Base-by-base conservation (phyloP, 73 alveolate species). In the Paramecium primaurelia region DNA sequence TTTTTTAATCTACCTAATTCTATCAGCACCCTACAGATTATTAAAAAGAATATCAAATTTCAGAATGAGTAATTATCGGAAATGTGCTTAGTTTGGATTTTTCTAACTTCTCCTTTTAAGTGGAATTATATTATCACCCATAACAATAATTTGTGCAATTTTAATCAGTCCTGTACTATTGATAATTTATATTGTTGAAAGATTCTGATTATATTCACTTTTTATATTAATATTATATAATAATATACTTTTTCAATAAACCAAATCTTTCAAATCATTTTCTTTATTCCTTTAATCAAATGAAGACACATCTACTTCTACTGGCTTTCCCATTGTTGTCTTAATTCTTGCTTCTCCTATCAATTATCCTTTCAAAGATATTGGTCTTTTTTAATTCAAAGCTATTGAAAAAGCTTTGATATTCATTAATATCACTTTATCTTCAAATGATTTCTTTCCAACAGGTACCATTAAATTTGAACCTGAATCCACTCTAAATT, bases 391-490 rank as follows among this genome's bases (percentile, higher is more conserved):
- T 22, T 11, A 25, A 51, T 49, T 68, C 16, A 95, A 44, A 45
- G 93, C 95, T 42, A 58, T 77, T 59, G 93, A 85, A 64, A 95
- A 75, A 25, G 97, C 95, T 22, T 92, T 93, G 34, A 92, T 49
- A 54, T 96, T 93, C 37, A 12, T 38, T 25, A 71, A 32, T 54
- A 96, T 36, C 49, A 45, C 45, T 16, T 85, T 93, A 44, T 86
- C 95, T 47, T 92, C 95, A 42, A 95, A 95, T 14, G 88, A 86
- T 64, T 45, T 88, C 91, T 58, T 71, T 8, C 97, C 98, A 80
- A 94, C 77, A 28, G 95, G 87, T 28, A 87, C 96, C 92, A 85
- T 95, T 34, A 96, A 51, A 54, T 68, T 93, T 20, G 93, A 59
- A 12, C 93, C 88, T 30, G 90, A 89, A 40, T 93, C 92, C 12